Percentiles rank a stretch among this genome's conserved stretches.
Conservation (phyloP, 2,329 filamentous ascomycete genomes). For the Pseudocercospora macadamiae region DNA sequence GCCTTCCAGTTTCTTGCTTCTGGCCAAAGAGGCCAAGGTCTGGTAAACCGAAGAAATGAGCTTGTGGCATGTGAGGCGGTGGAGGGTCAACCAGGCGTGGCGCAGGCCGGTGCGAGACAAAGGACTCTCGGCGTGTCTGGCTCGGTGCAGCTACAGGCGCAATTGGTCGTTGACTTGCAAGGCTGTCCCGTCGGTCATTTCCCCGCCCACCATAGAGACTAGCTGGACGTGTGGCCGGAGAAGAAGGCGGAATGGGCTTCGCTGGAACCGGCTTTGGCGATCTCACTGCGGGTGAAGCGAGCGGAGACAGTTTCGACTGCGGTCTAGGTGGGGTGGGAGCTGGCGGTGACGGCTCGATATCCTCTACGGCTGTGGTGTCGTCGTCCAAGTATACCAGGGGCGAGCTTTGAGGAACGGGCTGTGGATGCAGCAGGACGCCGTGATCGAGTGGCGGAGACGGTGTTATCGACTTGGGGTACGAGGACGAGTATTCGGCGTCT, state of each 20-base stretch:
- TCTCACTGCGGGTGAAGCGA: slow-evolving; percentile 16
- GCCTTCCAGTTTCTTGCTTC: slow-evolving; percentile 39
- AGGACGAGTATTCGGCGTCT: slow-evolving; percentile 31
- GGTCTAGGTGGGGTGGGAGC: slow-evolving; percentile 7
- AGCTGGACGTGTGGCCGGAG: slow-evolving; percentile 14
- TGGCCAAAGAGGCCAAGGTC: slow-evolving; percentile 34
- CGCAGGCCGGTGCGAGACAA: slow-evolving; percentile 21
- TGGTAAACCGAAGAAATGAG: slow-evolving; percentile 39
- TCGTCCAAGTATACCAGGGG: slow-evolving; percentile 24
- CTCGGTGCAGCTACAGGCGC: slow-evolving; percentile 8
- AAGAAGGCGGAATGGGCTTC: slow-evolving; percentile 17
- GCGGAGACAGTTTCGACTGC: slow-evolving; percentile 4
- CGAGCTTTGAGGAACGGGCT: slow-evolving; percentile 6
- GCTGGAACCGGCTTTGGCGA: slow-evolving; percentile 21
- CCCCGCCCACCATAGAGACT: slow-evolving; percentile 16
- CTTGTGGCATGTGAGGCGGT: slow-evolving; percentile 41
- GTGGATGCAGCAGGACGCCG: slow-evolving; percentile 11
- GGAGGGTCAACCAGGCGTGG: slow-evolving; percentile 34
- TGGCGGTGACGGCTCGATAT: slow-evolving; percentile 15
- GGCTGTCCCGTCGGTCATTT: slow-evolving; percentile 17
- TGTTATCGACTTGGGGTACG: slow-evolving; percentile 33
- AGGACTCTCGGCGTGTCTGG: slow-evolving; percentile 28
- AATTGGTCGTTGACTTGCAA: not conserved
- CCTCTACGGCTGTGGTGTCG: slow-evolving; percentile 20
- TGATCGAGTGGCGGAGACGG: slow-evolving; percentile 31